Evolutionary conservation across 345 rosid species (phyloP).

Genomic region (Pistacia atlantica): DNA sequence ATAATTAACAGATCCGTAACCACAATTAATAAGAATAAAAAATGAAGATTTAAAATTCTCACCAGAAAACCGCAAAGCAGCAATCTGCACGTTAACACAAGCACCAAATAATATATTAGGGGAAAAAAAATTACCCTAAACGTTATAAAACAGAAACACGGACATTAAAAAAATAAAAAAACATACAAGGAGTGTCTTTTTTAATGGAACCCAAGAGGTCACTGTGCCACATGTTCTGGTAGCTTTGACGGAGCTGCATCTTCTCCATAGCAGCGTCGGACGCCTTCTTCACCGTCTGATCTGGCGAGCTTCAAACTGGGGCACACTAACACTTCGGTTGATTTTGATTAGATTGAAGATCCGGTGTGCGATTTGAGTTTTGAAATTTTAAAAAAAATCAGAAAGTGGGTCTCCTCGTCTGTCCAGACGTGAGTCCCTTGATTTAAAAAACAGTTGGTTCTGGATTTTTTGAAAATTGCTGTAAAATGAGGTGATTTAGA

Average conservation of each 20-base stretch:
- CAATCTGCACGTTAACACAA: conserved; percentile 62
- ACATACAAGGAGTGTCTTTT: conserved; percentile 70
- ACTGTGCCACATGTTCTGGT: conserved; percentile 93
- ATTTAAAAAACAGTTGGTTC: background rate
- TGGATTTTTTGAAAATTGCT: too few species aligned
- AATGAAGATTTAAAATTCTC: conserved; percentile 38
- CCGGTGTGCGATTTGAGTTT: background rate
- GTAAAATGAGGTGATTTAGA: too few species aligned
- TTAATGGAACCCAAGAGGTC: conserved; percentile 68
- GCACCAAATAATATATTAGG: background rate
- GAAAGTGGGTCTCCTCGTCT: background rate
- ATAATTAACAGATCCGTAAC: conserved; percentile 22
- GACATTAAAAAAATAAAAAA: background rate
- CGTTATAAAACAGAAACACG: background rate
- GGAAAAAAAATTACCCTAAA: background rate
- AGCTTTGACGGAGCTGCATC: conserved; percentile 85
- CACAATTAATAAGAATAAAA: background rate
- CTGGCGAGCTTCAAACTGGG: background rate
- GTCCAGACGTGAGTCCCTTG: background rate
- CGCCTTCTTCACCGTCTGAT: conserved; percentile 50
- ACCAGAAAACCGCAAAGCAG: conserved; percentile 78
- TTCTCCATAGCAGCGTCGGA: conserved; percentile 69
- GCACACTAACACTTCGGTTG: background rate
- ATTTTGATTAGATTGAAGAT: background rate
- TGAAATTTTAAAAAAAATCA: background rate